phyloP scores from a whole-genome alignment of 2,329 filamentous ascomycete species.

The Furcasterigmium furcatum region DNA sequence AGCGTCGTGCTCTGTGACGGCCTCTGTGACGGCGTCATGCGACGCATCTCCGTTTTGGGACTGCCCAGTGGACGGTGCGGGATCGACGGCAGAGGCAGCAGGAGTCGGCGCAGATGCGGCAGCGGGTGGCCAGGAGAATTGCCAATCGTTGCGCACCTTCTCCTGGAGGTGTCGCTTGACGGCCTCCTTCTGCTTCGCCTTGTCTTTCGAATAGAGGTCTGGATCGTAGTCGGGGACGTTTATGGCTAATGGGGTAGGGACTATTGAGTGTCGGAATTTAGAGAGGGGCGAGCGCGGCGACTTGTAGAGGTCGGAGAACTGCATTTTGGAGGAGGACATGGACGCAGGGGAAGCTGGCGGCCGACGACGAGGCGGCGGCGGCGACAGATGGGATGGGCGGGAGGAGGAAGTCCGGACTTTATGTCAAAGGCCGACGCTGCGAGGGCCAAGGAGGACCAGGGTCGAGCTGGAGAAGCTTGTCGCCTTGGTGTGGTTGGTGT shows the following conservation, averaged over 20 bases:
- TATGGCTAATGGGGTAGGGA: constrained; percentile 18
- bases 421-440: neutral
- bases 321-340: constrained; percentile 36
- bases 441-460: neutral
- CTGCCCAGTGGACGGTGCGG: neutral
- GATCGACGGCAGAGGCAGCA: neutral
- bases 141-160: constrained; percentile 58
- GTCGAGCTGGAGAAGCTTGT: neutral
- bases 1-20: neutral
- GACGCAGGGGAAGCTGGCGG: neutral
- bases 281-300: constrained; percentile 49
- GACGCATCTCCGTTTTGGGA: neutral
- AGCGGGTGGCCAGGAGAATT: constrained; percentile 49
- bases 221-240: constrained; percentile 48
- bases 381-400: neutral
- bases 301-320: constrained; percentile 59
- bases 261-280: constrained; percentile 39
- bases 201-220: constrained; percentile 60
- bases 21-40: neutral
- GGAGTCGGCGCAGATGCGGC: neutral
- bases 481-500: neutral
- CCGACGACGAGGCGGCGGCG: neutral
- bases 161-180: constrained; percentile 52
- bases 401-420: neutral
- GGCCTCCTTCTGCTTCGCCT: constrained; percentile 60